These are phyloP conservation scores for Penicillium waksmanii DNA, from an alignment of 495 filamentous ascomycete genomes.

Conservation along the genomic window DNA sequence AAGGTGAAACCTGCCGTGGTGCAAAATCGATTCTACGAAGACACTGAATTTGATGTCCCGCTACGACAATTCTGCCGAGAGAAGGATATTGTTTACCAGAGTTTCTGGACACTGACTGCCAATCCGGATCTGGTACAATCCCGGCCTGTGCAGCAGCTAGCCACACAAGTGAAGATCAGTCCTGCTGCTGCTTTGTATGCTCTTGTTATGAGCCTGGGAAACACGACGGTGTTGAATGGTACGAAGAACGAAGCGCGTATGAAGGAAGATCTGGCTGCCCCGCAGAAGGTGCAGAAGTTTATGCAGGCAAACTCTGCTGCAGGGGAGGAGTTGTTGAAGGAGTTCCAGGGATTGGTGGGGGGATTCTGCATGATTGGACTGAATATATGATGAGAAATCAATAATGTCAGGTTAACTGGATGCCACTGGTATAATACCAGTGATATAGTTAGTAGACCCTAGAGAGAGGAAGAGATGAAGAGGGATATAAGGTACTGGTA, in stretches of 20 bases:
- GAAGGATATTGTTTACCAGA: constrained; percentile 66
- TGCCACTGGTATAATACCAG: too few relatives aligned
- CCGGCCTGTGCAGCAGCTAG: constrained; percentile 55
- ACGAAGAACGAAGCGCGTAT: constrained; percentile 67
- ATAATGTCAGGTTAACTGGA: too few relatives aligned
- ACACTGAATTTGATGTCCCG: constrained; percentile 61
- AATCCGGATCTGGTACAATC: constrained; percentile 63
- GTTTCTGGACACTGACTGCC: constrained; percentile 79
- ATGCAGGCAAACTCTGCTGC: constrained; percentile 40
- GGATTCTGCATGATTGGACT: constrained; percentile 31
- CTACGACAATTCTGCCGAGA: constrained; percentile 66
- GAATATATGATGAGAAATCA: too few relatives aligned
- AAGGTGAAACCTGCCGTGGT: constrained; percentile 64
- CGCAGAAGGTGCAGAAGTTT: constrained; percentile 54
- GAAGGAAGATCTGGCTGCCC: constrained; percentile 63
- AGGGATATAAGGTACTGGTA: not conserved
- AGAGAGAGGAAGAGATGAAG: not conserved
- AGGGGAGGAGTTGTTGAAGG: constrained; percentile 49
- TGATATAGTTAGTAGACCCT: too few relatives aligned
- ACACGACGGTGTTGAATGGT: constrained; percentile 68
- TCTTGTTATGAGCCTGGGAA: constrained; percentile 63
- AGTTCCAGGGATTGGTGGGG: constrained; percentile 54
- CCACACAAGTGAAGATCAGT: constrained; percentile 45
- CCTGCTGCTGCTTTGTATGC: constrained; percentile 66
- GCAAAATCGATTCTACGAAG: constrained; percentile 73